Base-by-base conservation (phyloP, 2,329 filamentous ascomycete genomes). In the Aspergillus cejpii region DNA sequence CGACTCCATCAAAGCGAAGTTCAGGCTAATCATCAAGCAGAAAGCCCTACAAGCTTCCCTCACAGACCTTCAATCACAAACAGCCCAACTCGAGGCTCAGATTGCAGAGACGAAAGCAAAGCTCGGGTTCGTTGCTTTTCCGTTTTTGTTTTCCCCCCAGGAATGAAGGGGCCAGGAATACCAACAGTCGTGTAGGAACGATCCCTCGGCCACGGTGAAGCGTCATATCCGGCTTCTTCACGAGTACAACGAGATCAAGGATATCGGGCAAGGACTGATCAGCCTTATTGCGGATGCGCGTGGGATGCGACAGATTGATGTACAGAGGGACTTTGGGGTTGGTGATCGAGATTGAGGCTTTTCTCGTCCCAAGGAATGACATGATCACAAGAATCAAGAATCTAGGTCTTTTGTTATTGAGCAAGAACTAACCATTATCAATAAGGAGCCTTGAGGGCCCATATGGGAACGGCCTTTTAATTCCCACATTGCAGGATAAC, bases 211-310 rank as follows among this genome's bases (percentile, higher is more conserved):
- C 15, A 76, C 78, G 7, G 78, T 84, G 41, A 75, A 79, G 43
- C 67, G 69, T 24, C 83, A 86, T 60, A 86, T 86, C 57, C 73
- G 73, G 47, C 68, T 82, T 3, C 69, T 87, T 24, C 81, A 85
- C 52, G 70, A 78, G 45, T 87, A 86, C 65, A 87, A 87, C 55
- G 82, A 85, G 61, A 79, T 85, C 54, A 80, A 81, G 50, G 83
- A 87, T 61, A 70, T 84, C 6, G 83, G 78, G 0, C 76, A 81
- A 56, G 82, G 81, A 0, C 58, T 87, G 23, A 74, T 85, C 65
- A 81, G 80, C 0, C 64, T 86, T 55, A 78, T 86, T 60, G 83
- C 83, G 3, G 83, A 87, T 47, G 72, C 75, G 49, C 68, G 80
- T 33, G 80, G 80, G 6, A 71, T 78, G 36, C 69, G 78, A 44